These are phyloP conservation scores for Alternaria sp. DNA, from an alignment of 2,329 filamentous ascomycete species.

Conservation along the genomic window DNA sequence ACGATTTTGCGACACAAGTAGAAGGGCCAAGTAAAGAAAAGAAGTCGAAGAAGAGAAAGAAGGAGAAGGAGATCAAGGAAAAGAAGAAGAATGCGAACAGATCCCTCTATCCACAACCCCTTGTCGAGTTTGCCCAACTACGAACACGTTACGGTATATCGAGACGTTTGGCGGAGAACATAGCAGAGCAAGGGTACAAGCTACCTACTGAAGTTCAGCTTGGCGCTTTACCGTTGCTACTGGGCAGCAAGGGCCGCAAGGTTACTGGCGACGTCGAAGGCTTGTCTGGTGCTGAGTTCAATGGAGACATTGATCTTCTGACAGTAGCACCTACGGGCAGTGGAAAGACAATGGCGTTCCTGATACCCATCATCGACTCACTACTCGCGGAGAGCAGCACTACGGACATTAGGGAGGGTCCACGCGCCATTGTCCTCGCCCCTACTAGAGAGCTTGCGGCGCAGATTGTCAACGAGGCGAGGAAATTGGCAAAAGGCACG, in stretches of 20 bases:
- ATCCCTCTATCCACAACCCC: conserved; percentile 78
- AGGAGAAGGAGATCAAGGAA: conserved; percentile 48
- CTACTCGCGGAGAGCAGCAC: conserved; percentile 57
- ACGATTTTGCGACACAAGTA: conserved; percentile 50
- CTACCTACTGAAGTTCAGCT: conserved; percentile 95
- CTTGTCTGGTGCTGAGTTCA: conserved; percentile 31
- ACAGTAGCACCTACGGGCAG: conserved; percentile 94
- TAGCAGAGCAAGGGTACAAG: conserved; percentile 83
- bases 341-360: conserved; percentile 92
- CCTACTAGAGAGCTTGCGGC: conserved; percentile 61
- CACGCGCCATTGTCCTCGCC: conserved; percentile 56
- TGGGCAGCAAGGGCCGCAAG: conserved; percentile 57
- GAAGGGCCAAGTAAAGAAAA: conserved; percentile 60
- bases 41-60: conserved; percentile 63
- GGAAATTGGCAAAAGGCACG: conserved; percentile 80
- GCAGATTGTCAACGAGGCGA: conserved; percentile 72
- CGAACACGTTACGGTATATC: conserved; percentile 76
- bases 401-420: conserved; percentile 29
- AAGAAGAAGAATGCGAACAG: conserved; percentile 63
- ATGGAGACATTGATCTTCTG: conserved; percentile 73
- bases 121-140: conserved; percentile 79
- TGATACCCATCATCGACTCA: conserved; percentile 84
- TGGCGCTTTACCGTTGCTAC: conserved; percentile 79
- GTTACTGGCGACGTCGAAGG: conserved; percentile 51
- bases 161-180: conserved; percentile 75